Conservation (phyloP, 345 rosid species). For the Syzygium jambos region DNA sequence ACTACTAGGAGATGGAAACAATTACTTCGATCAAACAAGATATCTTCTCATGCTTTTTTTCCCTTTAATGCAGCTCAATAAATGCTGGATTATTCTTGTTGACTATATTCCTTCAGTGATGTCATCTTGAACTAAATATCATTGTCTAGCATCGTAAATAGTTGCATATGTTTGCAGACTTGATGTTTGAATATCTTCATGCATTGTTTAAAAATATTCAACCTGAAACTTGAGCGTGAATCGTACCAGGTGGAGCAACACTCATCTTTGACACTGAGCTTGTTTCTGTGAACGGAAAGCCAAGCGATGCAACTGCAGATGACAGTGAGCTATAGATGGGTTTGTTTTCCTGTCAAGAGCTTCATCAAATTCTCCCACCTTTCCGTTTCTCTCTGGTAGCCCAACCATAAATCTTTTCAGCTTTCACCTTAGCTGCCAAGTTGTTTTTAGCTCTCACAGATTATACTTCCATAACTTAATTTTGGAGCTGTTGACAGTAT, state of each 20-base stretch:
- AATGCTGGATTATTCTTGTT: not conserved
- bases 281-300: conserved; percentile 70
- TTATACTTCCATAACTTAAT: not conserved
- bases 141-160: not conserved
- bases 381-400: not conserved
- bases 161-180: not conserved
- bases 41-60: not conserved
- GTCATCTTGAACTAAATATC: not conserved
- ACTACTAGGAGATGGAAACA: not conserved
- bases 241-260: conserved; percentile 76
- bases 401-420: not conserved
- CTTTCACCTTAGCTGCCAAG: not conserved
- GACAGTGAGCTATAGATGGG: conserved; percentile 35
- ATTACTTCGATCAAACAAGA: not conserved
- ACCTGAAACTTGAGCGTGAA: not conserved
- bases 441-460: not conserved
- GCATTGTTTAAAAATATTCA: not conserved
- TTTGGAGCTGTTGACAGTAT: not conserved
- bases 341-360: not conserved
- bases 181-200: not conserved
- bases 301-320: conserved; percentile 12
- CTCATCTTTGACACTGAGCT: conserved; percentile 87
- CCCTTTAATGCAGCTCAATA: not conserved
- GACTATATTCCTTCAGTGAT: not conserved
- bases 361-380: not conserved